Percentiles rank a stretch among this genome's conserved stretches.
phyloP scores from a whole-genome alignment of 129 eudicot species.

The Chrysanthemum lavandulifolium region DNA sequence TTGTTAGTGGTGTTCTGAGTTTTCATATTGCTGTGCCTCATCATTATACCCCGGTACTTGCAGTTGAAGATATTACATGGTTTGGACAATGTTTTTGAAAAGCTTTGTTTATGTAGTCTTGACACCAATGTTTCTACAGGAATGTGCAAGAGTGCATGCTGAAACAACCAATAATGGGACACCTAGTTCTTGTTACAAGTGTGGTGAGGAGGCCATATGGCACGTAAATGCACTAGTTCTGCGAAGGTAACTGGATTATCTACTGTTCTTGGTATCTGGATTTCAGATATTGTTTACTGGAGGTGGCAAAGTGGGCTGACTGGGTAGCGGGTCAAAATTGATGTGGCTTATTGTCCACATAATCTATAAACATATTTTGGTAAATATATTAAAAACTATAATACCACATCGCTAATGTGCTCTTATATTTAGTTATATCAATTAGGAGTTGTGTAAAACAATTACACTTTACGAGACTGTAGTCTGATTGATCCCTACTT shows the following conservation, averaged over 20 bases:
- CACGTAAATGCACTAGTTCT: slow-evolving; percentile 64
- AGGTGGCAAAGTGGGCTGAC: background rate
- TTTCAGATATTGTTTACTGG: background rate
- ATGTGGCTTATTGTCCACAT: background rate
- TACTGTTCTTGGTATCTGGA: background rate
- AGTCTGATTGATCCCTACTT: too few species aligned
- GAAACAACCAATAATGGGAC: slow-evolving; percentile 39
- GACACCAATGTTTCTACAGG: slow-evolving; percentile 37
- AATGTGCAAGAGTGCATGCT: slow-evolving; percentile 45
- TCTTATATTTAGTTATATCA: too few species aligned
- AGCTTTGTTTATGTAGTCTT: slow-evolving; percentile 8
- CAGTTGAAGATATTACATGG: background rate
- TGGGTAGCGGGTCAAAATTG: background rate
- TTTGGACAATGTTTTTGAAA: background rate
- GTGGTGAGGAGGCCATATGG: slow-evolving; percentile 15
- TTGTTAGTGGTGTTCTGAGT: background rate
- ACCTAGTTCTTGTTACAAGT: slow-evolving; percentile 12
- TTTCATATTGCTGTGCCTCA: background rate
- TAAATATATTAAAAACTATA: too few species aligned
- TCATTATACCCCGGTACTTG: background rate
- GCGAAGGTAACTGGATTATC: slow-evolving; percentile 36
- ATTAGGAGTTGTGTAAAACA: too few species aligned
- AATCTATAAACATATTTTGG: too few species aligned
- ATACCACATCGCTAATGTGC: too few species aligned
- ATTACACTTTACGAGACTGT: too few species aligned